These are phyloP conservation scores for Tolypocladium sp. DNA, from an alignment of 2,329 filamentous ascomycete species.

Conservation along the genomic window DNA sequence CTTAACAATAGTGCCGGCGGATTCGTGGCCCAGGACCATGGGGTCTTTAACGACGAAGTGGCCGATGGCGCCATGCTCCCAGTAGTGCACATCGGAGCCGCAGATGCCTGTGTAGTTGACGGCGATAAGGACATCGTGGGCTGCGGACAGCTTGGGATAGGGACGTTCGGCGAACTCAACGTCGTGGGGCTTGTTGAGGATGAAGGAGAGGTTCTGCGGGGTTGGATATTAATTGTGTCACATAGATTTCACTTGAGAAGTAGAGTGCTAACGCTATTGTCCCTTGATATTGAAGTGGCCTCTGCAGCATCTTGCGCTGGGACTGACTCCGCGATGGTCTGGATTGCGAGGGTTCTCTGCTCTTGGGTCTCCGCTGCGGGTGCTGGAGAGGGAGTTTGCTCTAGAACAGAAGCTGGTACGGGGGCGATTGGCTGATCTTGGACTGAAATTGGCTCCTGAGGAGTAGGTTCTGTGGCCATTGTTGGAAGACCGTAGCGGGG, in stretches of 20 bases:
- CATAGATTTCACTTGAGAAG: neutral
- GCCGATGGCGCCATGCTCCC: slow-evolving; percentile 77
- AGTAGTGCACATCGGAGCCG: slow-evolving; percentile 84
- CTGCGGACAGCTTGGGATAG: slow-evolving; percentile 54
- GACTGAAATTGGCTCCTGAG: neutral
- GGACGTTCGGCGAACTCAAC: slow-evolving; percentile 70
- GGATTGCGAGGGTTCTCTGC: neutral
- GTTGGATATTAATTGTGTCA: neutral
- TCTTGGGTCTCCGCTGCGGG: neutral
- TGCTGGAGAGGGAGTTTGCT: neutral
- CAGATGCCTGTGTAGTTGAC: slow-evolving; percentile 84
- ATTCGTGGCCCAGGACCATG: slow-evolving; percentile 69
- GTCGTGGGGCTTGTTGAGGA: slow-evolving; percentile 67
- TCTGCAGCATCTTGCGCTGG: neutral
- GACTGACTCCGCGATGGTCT: neutral
- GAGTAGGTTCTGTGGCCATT: neutral
- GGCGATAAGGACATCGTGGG: slow-evolving; percentile 71
- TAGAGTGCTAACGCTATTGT: neutral
- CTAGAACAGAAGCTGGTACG: neutral
- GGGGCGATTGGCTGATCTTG: too few relatives aligned
- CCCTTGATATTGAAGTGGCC: neutral
- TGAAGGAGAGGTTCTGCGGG: slow-evolving; percentile 70
- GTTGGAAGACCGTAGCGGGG: neutral
- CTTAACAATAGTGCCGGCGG: slow-evolving; percentile 67
- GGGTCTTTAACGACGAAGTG: slow-evolving; percentile 75